Percentiles rank a stretch among this genome's conserved stretches.
phyloP scores from a whole-genome alignment of 768 basidiomycete species.

The Hericium rajendrae region DNA sequence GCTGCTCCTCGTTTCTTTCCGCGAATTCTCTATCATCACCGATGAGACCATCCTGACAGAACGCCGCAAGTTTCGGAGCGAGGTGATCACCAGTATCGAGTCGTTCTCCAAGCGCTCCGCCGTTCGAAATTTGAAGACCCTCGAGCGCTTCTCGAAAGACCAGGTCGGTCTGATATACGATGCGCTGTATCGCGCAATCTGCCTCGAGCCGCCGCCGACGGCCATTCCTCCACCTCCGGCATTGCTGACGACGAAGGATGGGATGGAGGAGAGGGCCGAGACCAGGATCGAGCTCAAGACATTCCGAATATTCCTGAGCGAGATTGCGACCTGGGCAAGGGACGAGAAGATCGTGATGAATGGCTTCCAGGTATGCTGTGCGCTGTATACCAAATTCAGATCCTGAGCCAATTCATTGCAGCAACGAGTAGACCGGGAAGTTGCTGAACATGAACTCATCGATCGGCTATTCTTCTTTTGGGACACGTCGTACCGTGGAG shows the following conservation, averaged over 20 bases:
- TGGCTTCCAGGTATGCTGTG: conserved; percentile 63
- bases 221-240: conserved; percentile 36
- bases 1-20: conserved; percentile 90
- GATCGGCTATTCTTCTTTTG: conserved; percentile 92
- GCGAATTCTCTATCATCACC: conserved; percentile 93
- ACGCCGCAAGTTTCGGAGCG: conserved; percentile 74
- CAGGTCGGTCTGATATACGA: conserved; percentile 89
- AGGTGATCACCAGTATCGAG: conserved; percentile 90
- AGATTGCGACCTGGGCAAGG: conserved; percentile 91
- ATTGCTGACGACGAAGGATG: conserved; percentile 48
- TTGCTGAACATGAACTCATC: conserved; percentile 96
- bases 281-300: conserved; percentile 80
- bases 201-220: conserved; percentile 54
- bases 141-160: conserved; percentile 79
- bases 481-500: conserved; percentile 75
- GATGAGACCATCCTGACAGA: conserved; percentile 89
- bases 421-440: conserved; percentile 80
- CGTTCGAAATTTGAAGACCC: conserved; percentile 72
- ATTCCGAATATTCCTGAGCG: conserved; percentile 84
- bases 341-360: conserved; percentile 89
- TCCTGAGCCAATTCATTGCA: conserved; percentile 20
- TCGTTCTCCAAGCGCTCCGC: conserved; percentile 89
- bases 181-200: conserved; percentile 79
- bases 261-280: conserved; percentile 67
- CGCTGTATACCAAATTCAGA: background rate